These are phyloP conservation scores for Cryptosporidium canis DNA, from an alignment of 169 alveolate genomes.

Conservation along the genomic window DNA sequence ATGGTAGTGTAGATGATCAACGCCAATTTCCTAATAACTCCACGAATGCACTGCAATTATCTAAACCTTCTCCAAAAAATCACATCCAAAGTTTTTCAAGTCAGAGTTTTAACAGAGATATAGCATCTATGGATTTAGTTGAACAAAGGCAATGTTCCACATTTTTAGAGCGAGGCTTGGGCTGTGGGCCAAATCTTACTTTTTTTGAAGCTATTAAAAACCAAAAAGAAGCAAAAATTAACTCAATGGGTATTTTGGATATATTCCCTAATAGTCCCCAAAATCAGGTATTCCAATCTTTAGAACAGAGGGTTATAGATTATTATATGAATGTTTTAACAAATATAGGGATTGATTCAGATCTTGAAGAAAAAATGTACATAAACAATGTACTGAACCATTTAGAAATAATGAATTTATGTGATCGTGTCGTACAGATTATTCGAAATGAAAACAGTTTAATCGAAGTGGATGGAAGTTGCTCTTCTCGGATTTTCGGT, in stretches of 20 bases:
- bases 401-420: constrained; percentile 41
- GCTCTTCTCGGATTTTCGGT: constrained; percentile 74
- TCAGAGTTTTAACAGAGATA: background rate
- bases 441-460: constrained; percentile 36
- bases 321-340: constrained; percentile 39
- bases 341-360: background rate
- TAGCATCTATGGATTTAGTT: background rate
- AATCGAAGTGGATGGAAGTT: background rate
- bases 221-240: background rate
- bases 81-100: background rate
- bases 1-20: background rate
- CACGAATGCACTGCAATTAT: background rate
- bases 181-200: background rate
- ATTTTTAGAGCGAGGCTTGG: background rate
- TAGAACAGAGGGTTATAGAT: constrained; percentile 39
- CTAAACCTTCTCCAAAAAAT: background rate
- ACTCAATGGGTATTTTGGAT: background rate
- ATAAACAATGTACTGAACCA: constrained; percentile 17
- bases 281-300: background rate
- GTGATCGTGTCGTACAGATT: constrained; percentile 47
- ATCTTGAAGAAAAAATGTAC: constrained; percentile 27
- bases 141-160: background rate
- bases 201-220: background rate
- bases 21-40: background rate
- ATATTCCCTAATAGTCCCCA: background rate